Base-by-base conservation (phyloP, 441 rosid genomes). In the Croton laevigatus region DNA sequence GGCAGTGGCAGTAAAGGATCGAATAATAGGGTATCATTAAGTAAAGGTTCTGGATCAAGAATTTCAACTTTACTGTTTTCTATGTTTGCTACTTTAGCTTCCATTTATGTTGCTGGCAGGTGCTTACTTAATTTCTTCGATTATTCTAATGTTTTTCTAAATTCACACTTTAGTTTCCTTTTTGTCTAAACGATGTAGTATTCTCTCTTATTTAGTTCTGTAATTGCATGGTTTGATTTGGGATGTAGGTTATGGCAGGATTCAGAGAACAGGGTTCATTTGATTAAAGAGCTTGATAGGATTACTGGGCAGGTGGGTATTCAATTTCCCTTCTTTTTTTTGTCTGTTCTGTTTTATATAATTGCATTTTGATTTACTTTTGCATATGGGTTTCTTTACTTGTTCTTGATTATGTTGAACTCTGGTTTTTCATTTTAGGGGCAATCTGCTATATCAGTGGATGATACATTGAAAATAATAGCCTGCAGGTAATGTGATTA, bases 31-130 rank as follows among this genome's bases (percentile, higher is more conserved):
- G 64, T 20, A 51, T 58, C 71, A 51, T 58, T 68, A 11, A 36
- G 32, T 48, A 23, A 19, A 57, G 59, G n/a, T 1, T 63, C 36
- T 64, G 81, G 78, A 77, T 81, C 87, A 55, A 82, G 86, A 70
- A 69, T 89, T 38, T 80, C 93, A n/a, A 75, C 86, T 40, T 80
- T 94, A 40, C 68, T 89, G 77, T 76, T 90, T 71, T 83, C 86
- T 37, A 90, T 94, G 95, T 81, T 94, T 45, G 91, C 97, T 13
- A 82, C 84, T 71, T 83, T 94, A 75, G 92, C 97, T 81, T 76
- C 98, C 68, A 77, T 91, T 68, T 94, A 91, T 72, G 92, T 91
- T 9, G 97, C 97, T 3, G 98, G 97, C 78, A 82, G 98, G 97
- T 68, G 66, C 76, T 76, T 73, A 9, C 45, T 2, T 46, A 46